Conservation (phyloP, 768 basidiomycete genomes). For the Russula foetens region DNA sequence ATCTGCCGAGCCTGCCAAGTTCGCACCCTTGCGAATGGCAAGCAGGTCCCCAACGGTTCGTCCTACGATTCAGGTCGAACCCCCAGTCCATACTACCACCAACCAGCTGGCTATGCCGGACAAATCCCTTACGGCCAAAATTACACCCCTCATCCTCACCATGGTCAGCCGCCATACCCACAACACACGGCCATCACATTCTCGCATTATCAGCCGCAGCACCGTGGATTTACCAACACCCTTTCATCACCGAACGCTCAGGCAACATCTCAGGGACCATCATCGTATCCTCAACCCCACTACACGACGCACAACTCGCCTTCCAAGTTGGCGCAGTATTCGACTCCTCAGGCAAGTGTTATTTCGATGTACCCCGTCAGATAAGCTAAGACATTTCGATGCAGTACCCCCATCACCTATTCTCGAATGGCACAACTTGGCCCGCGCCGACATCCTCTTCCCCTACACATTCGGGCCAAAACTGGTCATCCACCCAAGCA, state of each 20-base stretch:
- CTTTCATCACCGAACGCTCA: slow-evolving; percentile 5
- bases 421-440: slow-evolving; percentile 13
- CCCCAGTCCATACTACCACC: slow-evolving; percentile 9
- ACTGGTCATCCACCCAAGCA: slow-evolving; percentile 5
- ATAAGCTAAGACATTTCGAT: neutral
- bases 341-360: slow-evolving; percentile 1
- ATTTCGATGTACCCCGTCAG: neutral
- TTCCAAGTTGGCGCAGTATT: slow-evolving; percentile 3
- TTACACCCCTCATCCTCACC: neutral
- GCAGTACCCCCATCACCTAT: slow-evolving; percentile 3
- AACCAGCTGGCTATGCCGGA: neutral
- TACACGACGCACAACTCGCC: neutral
- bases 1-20: slow-evolving; percentile 52
- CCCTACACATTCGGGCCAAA: neutral
- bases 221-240: slow-evolving; percentile 13
- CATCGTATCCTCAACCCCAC: neutral
- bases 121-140: slow-evolving; percentile 8
- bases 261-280: neutral
- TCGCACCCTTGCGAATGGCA: slow-evolving; percentile 1
- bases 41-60: slow-evolving; percentile 4
- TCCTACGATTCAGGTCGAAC: neutral
- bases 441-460: neutral
- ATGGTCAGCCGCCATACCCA: neutral
- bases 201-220: slow-evolving; percentile 20
- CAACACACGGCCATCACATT: slow-evolving; percentile 17